Percentiles rank a stretch among this genome's conserved stretches.
Evolutionary conservation across 1,284 basidiomycete species (phyloP).

Genomic region (Fistulina hepatica): DNA sequence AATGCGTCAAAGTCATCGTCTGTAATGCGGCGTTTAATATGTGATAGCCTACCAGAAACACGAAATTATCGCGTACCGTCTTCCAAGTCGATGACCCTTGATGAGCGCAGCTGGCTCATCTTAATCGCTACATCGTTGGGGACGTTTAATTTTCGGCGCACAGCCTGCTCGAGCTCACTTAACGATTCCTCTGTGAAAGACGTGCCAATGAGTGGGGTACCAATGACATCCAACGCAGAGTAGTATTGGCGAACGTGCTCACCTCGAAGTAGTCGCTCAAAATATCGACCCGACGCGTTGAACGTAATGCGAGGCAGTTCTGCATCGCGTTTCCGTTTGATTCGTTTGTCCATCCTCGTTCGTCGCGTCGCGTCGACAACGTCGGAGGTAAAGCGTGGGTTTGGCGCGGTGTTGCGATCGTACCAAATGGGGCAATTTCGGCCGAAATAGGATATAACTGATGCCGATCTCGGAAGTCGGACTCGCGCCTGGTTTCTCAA

Average conservation of each 20-base stretch:
- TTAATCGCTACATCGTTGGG: constrained; percentile 28
- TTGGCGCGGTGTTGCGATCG: constrained; percentile 8
- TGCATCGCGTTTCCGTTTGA: constrained; percentile 36
- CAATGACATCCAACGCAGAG: constrained; percentile 7
- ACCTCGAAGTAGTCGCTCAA: constrained; percentile 62
- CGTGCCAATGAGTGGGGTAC: background rate
- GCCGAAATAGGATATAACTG: background rate
- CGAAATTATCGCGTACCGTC: constrained; percentile 37
- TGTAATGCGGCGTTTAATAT: constrained; percentile 19
- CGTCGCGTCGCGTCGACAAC: constrained; percentile 13
- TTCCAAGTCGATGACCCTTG: constrained; percentile 49
- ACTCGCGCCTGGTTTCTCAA: background rate
- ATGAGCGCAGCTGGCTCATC: constrained; percentile 48
- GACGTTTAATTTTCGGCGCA: constrained; percentile 51
- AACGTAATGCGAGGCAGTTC: constrained; percentile 45
- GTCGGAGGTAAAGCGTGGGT: constrained; percentile 7
- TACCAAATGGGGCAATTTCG: constrained; percentile 19
- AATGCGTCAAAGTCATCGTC: constrained; percentile 74
- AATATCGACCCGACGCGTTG: constrained; percentile 35
- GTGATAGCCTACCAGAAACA: constrained; percentile 2
- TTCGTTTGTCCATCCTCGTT: constrained; percentile 27
- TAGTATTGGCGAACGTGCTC: constrained; percentile 1
- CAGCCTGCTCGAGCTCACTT: constrained; percentile 40
- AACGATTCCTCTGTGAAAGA: constrained; percentile 44
- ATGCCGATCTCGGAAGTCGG: constrained; percentile 1